Conservation (phyloP, 768 basidiomycete genomes). For the Termitomyces sp. region DNA sequence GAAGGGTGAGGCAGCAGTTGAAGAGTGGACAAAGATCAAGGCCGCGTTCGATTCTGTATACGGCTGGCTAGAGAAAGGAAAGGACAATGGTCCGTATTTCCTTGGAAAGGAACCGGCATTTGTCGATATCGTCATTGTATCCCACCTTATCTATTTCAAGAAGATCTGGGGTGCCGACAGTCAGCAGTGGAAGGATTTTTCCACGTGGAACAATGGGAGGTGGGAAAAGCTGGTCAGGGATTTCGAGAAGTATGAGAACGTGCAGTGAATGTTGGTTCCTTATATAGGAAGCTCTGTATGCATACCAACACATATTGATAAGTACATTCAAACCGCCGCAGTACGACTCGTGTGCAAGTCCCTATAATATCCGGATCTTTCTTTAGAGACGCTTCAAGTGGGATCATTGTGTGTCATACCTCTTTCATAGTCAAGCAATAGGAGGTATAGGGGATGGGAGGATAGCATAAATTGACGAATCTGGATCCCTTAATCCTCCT, state of each 20-base stretch:
- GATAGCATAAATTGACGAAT: neutral
- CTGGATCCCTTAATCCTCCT: neutral
- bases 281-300: neutral
- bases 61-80: constrained; percentile 24
- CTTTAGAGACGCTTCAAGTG: neutral
- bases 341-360: neutral
- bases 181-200: constrained; percentile 36
- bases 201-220: constrained; percentile 31
- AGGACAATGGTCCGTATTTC: constrained; percentile 25
- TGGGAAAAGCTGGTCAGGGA: constrained; percentile 29
- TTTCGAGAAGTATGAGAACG: constrained; percentile 25
- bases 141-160: constrained; percentile 25
- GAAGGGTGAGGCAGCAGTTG: constrained; percentile 21
- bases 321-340: neutral
- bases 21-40: constrained; percentile 33
- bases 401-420: neutral
- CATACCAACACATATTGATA: neutral
- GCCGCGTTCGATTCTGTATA: constrained; percentile 23
- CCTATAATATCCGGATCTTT: neutral
- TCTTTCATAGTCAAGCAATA: neutral
- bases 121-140: constrained; percentile 35
- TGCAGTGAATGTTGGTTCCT: constrained; percentile 1
- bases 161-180: constrained; percentile 30
- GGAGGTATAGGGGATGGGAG: neutral
- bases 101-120: constrained; percentile 32